phyloP scores from a whole-genome alignment of 2,329 filamentous ascomycete genomes.

The Cryphonectria parasitica region DNA sequence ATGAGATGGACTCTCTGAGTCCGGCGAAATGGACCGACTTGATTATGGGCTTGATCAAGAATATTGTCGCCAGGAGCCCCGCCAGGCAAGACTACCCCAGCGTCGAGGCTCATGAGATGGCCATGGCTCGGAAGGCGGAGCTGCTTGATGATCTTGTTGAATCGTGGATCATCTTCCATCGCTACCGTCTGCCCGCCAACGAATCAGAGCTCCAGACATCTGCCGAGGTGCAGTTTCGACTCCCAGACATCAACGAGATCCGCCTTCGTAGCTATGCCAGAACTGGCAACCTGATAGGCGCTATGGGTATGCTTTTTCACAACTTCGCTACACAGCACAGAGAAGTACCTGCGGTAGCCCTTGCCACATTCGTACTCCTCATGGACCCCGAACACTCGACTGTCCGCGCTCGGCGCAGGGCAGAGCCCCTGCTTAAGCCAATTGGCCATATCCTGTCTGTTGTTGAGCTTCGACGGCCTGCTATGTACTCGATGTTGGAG shows the following conservation, averaged over 20 bases:
- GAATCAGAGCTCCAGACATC: slow-evolving; percentile 9
- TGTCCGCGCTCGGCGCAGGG: slow-evolving; percentile 29
- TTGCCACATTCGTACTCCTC: slow-evolving; percentile 45
- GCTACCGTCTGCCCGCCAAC: slow-evolving; percentile 30
- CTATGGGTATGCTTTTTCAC: slow-evolving; percentile 42
- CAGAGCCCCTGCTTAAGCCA: slow-evolving; percentile 35
- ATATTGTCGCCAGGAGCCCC: slow-evolving; percentile 37
- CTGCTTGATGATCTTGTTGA: slow-evolving; percentile 46
- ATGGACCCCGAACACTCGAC: slow-evolving; percentile 37
- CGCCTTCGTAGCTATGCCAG: slow-evolving; percentile 29
- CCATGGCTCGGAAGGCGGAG: slow-evolving; percentile 37
- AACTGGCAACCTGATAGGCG: slow-evolving; percentile 34
- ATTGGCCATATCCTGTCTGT: slow-evolving; percentile 32
- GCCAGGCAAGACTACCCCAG: slow-evolving; percentile 35
- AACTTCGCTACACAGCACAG: slow-evolving; percentile 33
- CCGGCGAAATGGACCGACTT: slow-evolving; percentile 41
- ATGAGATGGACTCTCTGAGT: slow-evolving; percentile 41
- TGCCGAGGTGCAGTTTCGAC: slow-evolving; percentile 33
- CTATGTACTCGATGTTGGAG: slow-evolving; percentile 32
- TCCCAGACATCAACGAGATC: slow-evolving; percentile 29
- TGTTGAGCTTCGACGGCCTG: slow-evolving; percentile 20
- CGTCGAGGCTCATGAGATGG: slow-evolving; percentile 36
- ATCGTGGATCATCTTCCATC: slow-evolving; percentile 46
- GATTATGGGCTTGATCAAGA: slow-evolving; percentile 40
- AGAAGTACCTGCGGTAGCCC: slow-evolving; percentile 39